These are phyloP conservation scores for Arthrocladium fulminans DNA, from an alignment of 2,329 filamentous ascomycete species.

Conservation along the genomic window DNA sequence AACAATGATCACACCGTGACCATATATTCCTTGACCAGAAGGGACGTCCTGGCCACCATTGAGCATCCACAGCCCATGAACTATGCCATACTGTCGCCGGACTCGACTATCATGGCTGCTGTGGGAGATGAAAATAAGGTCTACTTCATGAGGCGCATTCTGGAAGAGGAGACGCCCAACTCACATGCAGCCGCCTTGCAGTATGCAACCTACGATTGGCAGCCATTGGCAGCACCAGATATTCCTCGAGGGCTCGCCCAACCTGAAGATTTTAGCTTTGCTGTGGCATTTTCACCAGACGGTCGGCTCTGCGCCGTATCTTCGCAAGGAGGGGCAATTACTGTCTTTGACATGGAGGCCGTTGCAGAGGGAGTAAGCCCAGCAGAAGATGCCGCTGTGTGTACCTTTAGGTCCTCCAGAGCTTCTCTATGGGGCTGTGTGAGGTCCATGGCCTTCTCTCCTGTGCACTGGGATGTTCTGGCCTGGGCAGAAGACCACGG, in stretches of 20 bases:
- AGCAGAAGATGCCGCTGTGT: conserved; percentile 48
- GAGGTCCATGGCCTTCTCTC: conserved; percentile 84
- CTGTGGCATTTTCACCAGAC: conserved; percentile 41
- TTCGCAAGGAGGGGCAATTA: conserved; percentile 42
- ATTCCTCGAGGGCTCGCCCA: conserved; percentile 33
- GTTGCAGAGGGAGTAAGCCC: conserved; percentile 14
- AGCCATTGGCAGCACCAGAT: conserved; percentile 30
- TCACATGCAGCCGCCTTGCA: conserved; percentile 25
- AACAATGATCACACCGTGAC: conserved; percentile 91
- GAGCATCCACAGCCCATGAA: conserved; percentile 81
- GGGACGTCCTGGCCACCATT: conserved; percentile 60
- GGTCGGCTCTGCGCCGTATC: conserved; percentile 42
- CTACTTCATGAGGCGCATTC: conserved; percentile 64
- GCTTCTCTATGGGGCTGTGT: conserved; percentile 69
- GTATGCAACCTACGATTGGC: conserved; percentile 35
- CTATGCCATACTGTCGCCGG: conserved; percentile 84
- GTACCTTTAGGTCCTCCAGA: conserved; percentile 68
- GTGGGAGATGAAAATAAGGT: conserved; percentile 81
- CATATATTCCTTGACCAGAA: conserved; percentile 65
- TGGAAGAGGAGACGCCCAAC: conserved; percentile 24
- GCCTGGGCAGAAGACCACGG: conserved; percentile 85
- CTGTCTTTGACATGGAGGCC: conserved; percentile 35
- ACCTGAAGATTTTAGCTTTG: conserved; percentile 40
- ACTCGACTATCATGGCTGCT: conserved; percentile 69
- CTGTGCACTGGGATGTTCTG: conserved; percentile 78